Percentiles rank a stretch among this genome's conserved stretches.
Conservation (phyloP, 2,329 filamentous ascomycete species). For the Alternaria sp. region DNA sequence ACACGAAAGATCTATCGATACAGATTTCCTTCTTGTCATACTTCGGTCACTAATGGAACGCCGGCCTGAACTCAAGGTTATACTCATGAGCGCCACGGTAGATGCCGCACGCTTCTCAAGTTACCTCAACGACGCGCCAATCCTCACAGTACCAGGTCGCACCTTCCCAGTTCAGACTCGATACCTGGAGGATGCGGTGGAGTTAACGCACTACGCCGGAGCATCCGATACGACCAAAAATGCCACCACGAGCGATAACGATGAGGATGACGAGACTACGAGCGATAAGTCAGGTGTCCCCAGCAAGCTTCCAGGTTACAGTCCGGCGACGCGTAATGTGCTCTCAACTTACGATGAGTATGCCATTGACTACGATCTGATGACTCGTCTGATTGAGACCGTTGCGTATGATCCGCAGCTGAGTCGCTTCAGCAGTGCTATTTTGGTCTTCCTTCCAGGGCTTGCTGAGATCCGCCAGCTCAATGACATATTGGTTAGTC, state of each 20-base stretch:
- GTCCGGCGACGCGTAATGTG: constrained; percentile 75
- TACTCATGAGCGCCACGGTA: constrained; percentile 97
- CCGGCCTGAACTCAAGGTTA: constrained; percentile 84
- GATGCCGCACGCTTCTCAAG: constrained; percentile 90
- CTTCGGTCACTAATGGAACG: constrained; percentile 80
- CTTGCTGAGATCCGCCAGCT: constrained; percentile 90
- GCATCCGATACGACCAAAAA: constrained; percentile 58
- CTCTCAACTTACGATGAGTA: constrained; percentile 87
- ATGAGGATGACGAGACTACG: constrained; percentile 58
- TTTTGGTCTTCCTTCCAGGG: constrained; percentile 93
- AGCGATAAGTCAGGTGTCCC: constrained; percentile 65
- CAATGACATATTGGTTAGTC: constrained; percentile 82
- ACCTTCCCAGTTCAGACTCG: constrained; percentile 91
- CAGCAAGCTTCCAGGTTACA: constrained; percentile 76
- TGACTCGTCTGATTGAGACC: constrained; percentile 78
- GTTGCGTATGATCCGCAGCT: constrained; percentile 75
- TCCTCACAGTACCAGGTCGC: constrained; percentile 88
- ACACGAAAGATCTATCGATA: constrained; percentile 90
- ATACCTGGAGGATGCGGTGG: constrained; percentile 91
- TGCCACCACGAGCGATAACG: constrained; percentile 56
- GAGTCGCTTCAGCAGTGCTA: constrained; percentile 80
- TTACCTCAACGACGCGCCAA: constrained; percentile 84
- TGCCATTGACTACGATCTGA: constrained; percentile 86
- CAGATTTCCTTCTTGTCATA: constrained; percentile 93
- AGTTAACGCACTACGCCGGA: constrained; percentile 76